Percentiles rank a stretch among this genome's conserved stretches.
phyloP scores from a whole-genome alignment of 805 yeast genomes.

The Kurtzmaniella fragi region DNA sequence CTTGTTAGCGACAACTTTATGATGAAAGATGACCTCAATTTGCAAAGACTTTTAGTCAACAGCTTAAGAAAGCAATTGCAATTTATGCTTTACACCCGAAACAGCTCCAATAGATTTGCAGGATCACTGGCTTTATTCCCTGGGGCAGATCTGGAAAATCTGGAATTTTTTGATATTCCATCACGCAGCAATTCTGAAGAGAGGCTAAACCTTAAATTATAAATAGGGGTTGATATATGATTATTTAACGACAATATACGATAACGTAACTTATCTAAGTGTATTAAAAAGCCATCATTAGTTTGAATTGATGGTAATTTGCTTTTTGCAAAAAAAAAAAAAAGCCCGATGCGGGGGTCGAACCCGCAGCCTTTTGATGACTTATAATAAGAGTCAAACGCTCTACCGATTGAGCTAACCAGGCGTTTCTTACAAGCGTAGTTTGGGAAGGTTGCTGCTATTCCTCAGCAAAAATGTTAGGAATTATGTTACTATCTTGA shows the following conservation, averaged over 20 bases:
- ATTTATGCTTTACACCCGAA: constrained; percentile 40
- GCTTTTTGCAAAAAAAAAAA: too few relatives aligned
- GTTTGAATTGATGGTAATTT: too few relatives aligned
- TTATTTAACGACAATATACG: neutral
- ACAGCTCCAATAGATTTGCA: constrained; percentile 13
- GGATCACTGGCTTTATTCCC: neutral
- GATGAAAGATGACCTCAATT: constrained; percentile 43
- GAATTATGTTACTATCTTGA: too few relatives aligned
- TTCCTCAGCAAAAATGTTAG: too few relatives aligned
- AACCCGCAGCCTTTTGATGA: too few relatives aligned
- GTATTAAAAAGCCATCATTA: too few relatives aligned
- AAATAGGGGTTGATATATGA: constrained; percentile 7
- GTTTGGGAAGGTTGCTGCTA: too few relatives aligned
- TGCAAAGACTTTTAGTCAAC: constrained; percentile 39
- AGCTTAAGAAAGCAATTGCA: constrained; percentile 49
- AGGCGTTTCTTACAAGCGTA: too few relatives aligned
- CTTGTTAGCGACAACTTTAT: constrained; percentile 33
- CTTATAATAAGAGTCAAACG: too few relatives aligned
- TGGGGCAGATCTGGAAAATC: constrained; percentile 1
- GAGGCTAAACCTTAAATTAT: constrained; percentile 29
- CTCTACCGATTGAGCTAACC: too few relatives aligned
- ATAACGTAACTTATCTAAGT: neutral
- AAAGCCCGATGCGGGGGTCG: too few relatives aligned
- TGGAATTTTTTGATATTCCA: constrained; percentile 20
- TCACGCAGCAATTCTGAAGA: constrained; percentile 30